phyloP scores from a whole-genome alignment of 140 eudicot genomes.

The Erigeron philadelphicus region DNA sequence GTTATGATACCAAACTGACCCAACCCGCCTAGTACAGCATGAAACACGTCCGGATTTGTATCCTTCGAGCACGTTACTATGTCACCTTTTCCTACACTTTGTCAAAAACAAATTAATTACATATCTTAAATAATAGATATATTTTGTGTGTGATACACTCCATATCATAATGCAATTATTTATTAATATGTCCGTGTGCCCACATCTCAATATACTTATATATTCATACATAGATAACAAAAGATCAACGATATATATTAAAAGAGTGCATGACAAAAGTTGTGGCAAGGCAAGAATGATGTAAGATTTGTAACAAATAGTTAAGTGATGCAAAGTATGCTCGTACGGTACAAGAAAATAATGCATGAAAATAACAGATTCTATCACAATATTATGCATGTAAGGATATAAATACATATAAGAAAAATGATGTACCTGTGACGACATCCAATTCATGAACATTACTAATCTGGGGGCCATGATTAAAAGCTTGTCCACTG shows the following conservation, averaged over 20 bases:
- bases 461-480: conserved; percentile 93
- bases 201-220: too few species aligned
- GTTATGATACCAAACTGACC: conserved; percentile 94
- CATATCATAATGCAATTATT: too few species aligned
- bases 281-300: not conserved
- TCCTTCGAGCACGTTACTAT: conserved; percentile 58
- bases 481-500: conserved; percentile 88
- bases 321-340: not conserved
- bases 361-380: conserved; percentile 13
- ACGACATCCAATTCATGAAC: conserved; percentile 80
- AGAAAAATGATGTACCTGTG: conserved; percentile 46
- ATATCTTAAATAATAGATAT: too few species aligned
- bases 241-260: not conserved
- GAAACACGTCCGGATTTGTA: conserved; percentile 57
- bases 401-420: not conserved
- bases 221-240: too few species aligned
- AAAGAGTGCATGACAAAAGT: conserved; percentile 22
- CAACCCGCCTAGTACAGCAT: conserved; percentile 82
- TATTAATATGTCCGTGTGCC: too few species aligned
- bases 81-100: conserved; percentile 77
- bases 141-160: too few species aligned
- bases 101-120: conserved; percentile 1
- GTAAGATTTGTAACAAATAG: not conserved
- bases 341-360: conserved; percentile 25
- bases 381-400: conserved; percentile 18